Percentiles rank a stretch among this genome's conserved stretches.
Evolutionary conservation across 345 rosid species (phyloP).

Genomic region (Corchorus olitorius): DNA sequence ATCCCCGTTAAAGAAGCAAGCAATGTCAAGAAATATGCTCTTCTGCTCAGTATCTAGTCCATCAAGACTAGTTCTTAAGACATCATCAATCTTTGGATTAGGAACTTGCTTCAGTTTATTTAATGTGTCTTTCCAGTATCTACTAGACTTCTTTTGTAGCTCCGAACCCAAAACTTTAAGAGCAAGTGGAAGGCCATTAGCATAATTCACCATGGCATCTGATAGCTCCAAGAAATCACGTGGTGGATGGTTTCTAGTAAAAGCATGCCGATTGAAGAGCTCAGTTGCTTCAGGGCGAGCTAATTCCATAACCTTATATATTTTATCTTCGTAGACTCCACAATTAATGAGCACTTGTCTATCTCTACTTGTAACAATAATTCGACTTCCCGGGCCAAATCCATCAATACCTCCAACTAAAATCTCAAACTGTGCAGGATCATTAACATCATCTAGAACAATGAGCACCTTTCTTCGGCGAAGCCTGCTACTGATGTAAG

Average conservation of each 20-base stretch:
- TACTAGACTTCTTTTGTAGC: constrained; percentile 19
- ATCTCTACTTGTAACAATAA: constrained; percentile 29
- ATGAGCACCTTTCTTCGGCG: constrained; percentile 18
- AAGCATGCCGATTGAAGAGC: constrained; percentile 34
- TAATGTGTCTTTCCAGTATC: constrained; percentile 33
- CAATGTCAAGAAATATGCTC: constrained; percentile 37
- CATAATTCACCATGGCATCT: constrained; percentile 29
- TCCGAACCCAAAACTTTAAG: constrained; percentile 41
- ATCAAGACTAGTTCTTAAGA: constrained; percentile 41
- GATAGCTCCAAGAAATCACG: constrained; percentile 23
- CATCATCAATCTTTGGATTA: constrained; percentile 28
- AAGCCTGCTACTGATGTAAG: not conserved
- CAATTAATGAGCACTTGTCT: constrained; percentile 29
- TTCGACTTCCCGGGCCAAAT: constrained; percentile 22
- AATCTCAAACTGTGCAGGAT: constrained; percentile 14
- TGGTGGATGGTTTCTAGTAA: constrained; percentile 16
- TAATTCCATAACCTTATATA: constrained; percentile 29
- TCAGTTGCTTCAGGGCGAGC: constrained; percentile 29
- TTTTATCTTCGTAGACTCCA: constrained; percentile 1
- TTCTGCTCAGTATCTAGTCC: constrained; percentile 32
- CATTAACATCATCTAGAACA: constrained; percentile 26
- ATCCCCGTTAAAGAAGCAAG: constrained; percentile 35
- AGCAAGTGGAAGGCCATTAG: constrained; percentile 45
- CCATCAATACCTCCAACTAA: constrained; percentile 10
- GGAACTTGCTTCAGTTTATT: constrained; percentile 30